Evolutionary conservation across 305 asterid genomes (phyloP).

Genomic region (Withania somnifera): DNA sequence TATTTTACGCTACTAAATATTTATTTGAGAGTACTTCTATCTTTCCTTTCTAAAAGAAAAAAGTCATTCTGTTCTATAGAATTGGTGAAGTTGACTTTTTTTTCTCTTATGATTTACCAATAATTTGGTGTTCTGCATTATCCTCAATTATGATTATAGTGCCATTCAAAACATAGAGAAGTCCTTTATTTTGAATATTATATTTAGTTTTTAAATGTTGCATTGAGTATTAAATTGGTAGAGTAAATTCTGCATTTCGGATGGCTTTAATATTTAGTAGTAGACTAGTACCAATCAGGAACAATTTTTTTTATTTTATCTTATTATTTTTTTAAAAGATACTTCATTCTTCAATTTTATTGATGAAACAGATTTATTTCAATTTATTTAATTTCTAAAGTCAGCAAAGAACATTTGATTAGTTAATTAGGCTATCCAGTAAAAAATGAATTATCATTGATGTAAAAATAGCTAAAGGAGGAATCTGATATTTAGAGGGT

Average conservation of each 20-base stretch:
- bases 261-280: background rate
- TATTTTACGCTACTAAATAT: too few relatives aligned
- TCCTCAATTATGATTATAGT: background rate
- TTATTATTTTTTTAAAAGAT: too few relatives aligned
- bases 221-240: background rate
- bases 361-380: too few relatives aligned
- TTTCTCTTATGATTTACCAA: background rate
- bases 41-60: background rate
- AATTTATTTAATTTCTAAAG: background rate
- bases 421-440: background rate
- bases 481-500: too few relatives aligned
- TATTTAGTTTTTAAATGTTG: background rate
- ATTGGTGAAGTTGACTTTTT: background rate
- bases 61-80: too few relatives aligned
- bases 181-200: background rate
- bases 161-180: background rate
- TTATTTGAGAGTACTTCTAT: too few relatives aligned
- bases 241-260: background rate
- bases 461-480: too few relatives aligned
- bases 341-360: too few relatives aligned
- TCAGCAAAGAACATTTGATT: background rate
- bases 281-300: background rate
- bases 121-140: background rate
- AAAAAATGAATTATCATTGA: background rate
- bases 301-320: background rate